Evolutionary conservation across 2,329 filamentous ascomycete species (phyloP), one percentile per base, ranked within the genome.

Genomic region (Thielaviopsis punctulata): DNA sequence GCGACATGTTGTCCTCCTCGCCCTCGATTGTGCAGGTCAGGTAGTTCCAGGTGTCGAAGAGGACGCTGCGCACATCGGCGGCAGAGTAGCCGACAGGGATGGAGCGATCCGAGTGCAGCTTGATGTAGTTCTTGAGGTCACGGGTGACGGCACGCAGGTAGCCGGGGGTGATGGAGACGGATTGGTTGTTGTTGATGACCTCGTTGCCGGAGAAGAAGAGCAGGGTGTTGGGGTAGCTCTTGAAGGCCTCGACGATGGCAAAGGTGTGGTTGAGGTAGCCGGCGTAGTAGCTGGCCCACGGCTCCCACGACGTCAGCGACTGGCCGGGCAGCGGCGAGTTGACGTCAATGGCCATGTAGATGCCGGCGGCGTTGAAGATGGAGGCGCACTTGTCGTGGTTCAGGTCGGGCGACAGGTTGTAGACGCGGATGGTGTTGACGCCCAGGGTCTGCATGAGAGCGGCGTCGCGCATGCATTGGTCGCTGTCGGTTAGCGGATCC

Each of bases 51-150:
- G 77, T 82, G 60, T 89, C 85, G 62, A 80, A 72, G 22, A 89
- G 75, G 44, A 86, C 77, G 1, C 75, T 68, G 55, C 84, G 80
- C 44, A 90, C 85, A 63, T 89, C 84, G 48, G 84, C 84, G 55
- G 84, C 84, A 6, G 83, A 87, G 72, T 89, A 89, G 45, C 84
- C 84, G 54, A 88, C 82, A 21, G 84, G 84, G 58, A 89, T 84
- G 55, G 68, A 59, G 59, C 84, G 82, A 62, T 78, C 72, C 55
- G 76, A 69, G 62, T 84, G 77, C 62, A 79, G 80, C 66, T 79
- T 77, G 68, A 88, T 80, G 71, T 89, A 89, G 63, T 80, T 82
- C 73, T 86, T 87, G 64, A 89, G 72, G 66, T 89, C 84, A 61
- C 84, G 81, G 46, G 82, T 87, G 57, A 86, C 77, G 56, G 84